Percentiles rank a stretch among this genome's conserved stretches.
phyloP scores from a whole-genome alignment of 768 basidiomycete species.

The Serendipita sp. region DNA sequence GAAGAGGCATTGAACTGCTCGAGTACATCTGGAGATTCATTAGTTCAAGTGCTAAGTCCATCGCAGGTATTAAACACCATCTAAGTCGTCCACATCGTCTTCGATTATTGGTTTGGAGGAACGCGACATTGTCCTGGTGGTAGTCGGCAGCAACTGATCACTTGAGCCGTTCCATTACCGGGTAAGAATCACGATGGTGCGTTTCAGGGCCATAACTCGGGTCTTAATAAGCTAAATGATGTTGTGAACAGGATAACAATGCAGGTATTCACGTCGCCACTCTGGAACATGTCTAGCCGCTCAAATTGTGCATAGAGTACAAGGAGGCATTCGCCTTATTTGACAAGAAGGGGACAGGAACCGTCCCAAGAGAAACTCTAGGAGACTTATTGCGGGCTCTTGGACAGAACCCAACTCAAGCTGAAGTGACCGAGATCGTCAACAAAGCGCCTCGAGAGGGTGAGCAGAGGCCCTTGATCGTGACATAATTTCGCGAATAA shows the following conservation, averaged over 20 bases:
- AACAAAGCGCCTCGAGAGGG: constrained; percentile 59
- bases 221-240: neutral
- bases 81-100: constrained; percentile 59
- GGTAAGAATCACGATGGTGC: constrained; percentile 1
- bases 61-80: constrained; percentile 24
- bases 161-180: neutral
- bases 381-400: constrained; percentile 88
- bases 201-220: neutral
- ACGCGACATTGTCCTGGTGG: neutral
- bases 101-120: constrained; percentile 12
- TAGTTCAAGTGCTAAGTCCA: neutral
- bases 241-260: neutral
- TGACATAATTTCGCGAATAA: neutral
- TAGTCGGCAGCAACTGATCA: neutral
- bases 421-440: constrained; percentile 81
- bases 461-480: constrained; percentile 20
- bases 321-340: constrained; percentile 96
- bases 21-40: constrained; percentile 27
- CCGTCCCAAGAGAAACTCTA: constrained; percentile 71
- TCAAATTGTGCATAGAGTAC: constrained; percentile 44
- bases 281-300: neutral
- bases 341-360: constrained; percentile 88
- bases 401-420: constrained; percentile 98
- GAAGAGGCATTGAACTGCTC: constrained; percentile 25
- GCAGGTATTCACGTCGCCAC: neutral